These are phyloP conservation scores for Sclerotinia spermophila DNA, from an alignment of 2,329 filamentous ascomycete genomes.

Conservation along the genomic window DNA sequence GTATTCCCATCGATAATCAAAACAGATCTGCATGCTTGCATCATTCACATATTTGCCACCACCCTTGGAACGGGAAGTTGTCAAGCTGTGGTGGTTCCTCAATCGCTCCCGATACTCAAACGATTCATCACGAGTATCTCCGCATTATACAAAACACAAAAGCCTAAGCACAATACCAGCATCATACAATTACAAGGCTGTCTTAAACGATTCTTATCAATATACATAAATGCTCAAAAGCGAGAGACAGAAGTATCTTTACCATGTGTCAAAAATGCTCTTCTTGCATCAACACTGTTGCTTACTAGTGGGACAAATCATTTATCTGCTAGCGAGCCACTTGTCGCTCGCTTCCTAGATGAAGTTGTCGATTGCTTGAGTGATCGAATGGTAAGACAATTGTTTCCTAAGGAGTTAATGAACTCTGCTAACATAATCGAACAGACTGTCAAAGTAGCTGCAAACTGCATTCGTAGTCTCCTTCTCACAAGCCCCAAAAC, in stretches of 20 bases:
- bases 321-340: conserved; percentile 69
- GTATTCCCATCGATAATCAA: conserved; percentile 97
- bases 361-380: conserved; percentile 82
- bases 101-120: conserved; percentile 86
- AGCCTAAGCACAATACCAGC: conserved; percentile 38
- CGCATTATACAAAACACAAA: conserved; percentile 41
- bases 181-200: conserved; percentile 70
- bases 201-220: conserved; percentile 75
- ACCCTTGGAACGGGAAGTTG: conserved; percentile 84
- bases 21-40: conserved; percentile 91
- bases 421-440: conserved; percentile 9
- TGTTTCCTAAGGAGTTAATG: conserved; percentile 10
- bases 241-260: conserved; percentile 72
- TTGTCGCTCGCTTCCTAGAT: conserved; percentile 70
- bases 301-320: conserved; percentile 76
- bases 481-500: conserved; percentile 63
- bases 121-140: conserved; percentile 80
- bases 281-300: conserved; percentile 83
- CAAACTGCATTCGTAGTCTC: conserved; percentile 83
- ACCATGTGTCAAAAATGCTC: conserved; percentile 85
- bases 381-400: conserved; percentile 60
- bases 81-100: conserved; percentile 83
- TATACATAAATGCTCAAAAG: conserved; percentile 72
- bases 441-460: conserved; percentile 80
- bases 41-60: conserved; percentile 93